Percentiles rank a stretch among this genome's conserved stretches.
Conservation (phyloP, 352 stramenopile species). For the Lagenidium sp. region DNA sequence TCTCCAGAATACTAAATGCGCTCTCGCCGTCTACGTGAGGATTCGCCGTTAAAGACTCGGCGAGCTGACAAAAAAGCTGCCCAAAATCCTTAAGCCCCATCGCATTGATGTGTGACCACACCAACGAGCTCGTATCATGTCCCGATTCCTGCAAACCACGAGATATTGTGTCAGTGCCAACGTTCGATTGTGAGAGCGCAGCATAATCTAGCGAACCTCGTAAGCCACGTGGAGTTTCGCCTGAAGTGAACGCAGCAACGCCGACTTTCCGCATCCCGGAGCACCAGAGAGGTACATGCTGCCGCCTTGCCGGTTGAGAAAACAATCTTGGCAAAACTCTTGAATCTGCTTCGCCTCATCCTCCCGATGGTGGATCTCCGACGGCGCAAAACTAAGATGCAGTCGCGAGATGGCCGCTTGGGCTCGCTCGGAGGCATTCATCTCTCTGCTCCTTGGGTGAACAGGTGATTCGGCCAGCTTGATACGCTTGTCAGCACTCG, state of each 20-base stretch:
- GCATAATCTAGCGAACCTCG: constrained; percentile 19
- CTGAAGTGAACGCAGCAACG: constrained; percentile 49
- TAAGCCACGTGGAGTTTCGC: constrained; percentile 39
- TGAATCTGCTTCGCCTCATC: constrained; percentile 40
- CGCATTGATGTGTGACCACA: constrained; percentile 62
- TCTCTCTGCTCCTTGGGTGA: too few relatives aligned
- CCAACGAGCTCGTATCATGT: constrained; percentile 18
- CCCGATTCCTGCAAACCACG: constrained; percentile 1
- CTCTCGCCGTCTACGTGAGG: constrained; percentile 27
- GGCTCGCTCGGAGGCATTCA: constrained; percentile 11
- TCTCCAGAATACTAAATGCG: too few relatives aligned
- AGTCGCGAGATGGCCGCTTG: constrained; percentile 37
- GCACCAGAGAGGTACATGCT: constrained; percentile 77
- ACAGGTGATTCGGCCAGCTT: constrained; percentile 5
- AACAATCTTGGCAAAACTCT: constrained; percentile 50
- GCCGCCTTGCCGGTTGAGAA: constrained; percentile 30
- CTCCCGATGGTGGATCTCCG: constrained; percentile 46
- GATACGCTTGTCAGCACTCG: constrained; percentile 12
- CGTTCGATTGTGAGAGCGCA: constrained; percentile 21
- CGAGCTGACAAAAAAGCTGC: constrained; percentile 47
- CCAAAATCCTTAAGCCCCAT: constrained; percentile 49
- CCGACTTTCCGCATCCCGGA: constrained; percentile 72
- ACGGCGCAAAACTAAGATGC: constrained; percentile 31
- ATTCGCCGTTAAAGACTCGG: constrained; percentile 37
- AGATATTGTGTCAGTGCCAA: constrained; percentile 5